phyloP scores from a whole-genome alignment of 2,329 filamentous ascomycete species.

The Akanthomyces uredinophilus region DNA sequence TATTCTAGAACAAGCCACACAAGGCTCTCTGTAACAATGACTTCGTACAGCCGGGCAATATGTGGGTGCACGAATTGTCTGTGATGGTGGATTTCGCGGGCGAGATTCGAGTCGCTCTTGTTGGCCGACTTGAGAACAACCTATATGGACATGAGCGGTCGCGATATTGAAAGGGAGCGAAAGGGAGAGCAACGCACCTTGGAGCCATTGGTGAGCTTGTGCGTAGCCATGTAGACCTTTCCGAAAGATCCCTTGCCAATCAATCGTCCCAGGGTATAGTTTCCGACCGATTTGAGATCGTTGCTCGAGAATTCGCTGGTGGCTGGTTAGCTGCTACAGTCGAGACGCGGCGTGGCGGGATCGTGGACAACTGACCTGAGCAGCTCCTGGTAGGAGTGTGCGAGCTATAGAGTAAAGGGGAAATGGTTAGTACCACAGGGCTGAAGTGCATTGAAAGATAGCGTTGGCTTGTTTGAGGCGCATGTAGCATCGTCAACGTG shows the following conservation, averaged over 20 bases:
- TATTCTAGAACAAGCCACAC: constrained; percentile 98
- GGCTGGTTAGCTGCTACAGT: constrained; percentile 6
- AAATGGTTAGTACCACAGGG: background rate
- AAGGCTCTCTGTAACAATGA: constrained; percentile 90
- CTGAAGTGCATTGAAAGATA: background rate
- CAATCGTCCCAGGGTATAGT: constrained; percentile 84
- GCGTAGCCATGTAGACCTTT: constrained; percentile 91
- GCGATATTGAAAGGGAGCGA: background rate
- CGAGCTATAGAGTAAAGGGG: constrained; percentile 65
- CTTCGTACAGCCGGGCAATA: constrained; percentile 93
- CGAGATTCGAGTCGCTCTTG: constrained; percentile 91
- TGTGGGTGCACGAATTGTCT: constrained; percentile 96
- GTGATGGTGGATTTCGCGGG: constrained; percentile 96
- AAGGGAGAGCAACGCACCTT: constrained; percentile 57
- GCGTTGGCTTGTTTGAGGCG: background rate
- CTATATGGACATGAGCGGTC: constrained; percentile 38
- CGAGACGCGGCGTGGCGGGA: constrained; percentile 15
- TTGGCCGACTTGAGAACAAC: constrained; percentile 98
- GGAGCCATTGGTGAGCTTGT: constrained; percentile 97
- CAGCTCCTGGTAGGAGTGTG: constrained; percentile 92
- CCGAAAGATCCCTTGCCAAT: constrained; percentile 98
- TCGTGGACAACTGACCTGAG: constrained; percentile 65
- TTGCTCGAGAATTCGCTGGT: constrained; percentile 88
- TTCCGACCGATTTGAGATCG: constrained; percentile 87
- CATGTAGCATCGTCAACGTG: background rate